Evolutionary conservation across 305 asterid genomes (phyloP).

Genomic region (Solanum hybrid): DNA sequence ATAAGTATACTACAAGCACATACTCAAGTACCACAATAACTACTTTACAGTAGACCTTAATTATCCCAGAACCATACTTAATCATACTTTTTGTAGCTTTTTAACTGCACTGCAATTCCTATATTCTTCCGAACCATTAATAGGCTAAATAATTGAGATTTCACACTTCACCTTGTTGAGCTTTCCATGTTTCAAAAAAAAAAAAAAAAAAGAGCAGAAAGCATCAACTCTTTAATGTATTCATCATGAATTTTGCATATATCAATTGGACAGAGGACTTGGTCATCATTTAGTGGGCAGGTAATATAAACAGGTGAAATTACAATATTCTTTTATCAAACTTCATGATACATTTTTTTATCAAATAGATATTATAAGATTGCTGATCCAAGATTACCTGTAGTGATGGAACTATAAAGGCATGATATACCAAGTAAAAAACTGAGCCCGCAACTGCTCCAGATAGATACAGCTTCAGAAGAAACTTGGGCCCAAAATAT

Average conservation of each 20-base stretch:
- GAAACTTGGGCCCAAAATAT: conserved; percentile 62
- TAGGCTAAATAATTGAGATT: neutral
- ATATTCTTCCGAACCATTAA: neutral
- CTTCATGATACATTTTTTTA: neutral
- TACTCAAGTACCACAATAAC: neutral
- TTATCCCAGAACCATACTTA: neutral
- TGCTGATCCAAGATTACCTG: conserved; percentile 36
- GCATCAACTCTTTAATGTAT: neutral
- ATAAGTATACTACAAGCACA: neutral
- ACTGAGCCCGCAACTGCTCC: conserved; percentile 88
- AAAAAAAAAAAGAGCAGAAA: neutral
- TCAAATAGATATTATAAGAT: neutral
- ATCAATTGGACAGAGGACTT: neutral
- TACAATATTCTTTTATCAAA: neutral
- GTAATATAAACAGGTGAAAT: neutral
- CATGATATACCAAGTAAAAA: conserved; percentile 68
- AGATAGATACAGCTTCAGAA: conserved; percentile 67
- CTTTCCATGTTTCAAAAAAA: conserved; percentile 4
- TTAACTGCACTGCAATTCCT: neutral
- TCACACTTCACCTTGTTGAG: neutral
- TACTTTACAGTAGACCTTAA: neutral
- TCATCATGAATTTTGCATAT: neutral
- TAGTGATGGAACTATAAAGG: conserved; percentile 41
- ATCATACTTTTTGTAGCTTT: neutral
- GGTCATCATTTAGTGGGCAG: neutral